Evolutionary conservation across 2,329 filamentous ascomycete genomes (phyloP), one percentile per base, ranked within the genome.

Genomic region (Colletotrichum theobromicola): DNA sequence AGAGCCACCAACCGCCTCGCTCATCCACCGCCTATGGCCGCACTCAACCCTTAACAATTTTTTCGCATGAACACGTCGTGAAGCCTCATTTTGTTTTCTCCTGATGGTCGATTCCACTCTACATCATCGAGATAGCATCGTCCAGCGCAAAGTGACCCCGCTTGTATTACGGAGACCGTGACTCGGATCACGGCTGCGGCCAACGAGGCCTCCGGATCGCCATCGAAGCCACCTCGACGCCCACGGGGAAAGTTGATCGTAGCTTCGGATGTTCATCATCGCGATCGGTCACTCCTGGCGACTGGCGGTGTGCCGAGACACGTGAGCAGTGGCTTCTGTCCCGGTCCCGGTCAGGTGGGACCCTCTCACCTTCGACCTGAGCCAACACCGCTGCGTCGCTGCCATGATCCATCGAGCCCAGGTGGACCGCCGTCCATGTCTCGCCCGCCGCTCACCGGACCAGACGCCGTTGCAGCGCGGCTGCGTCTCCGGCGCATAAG

Each of bases 291-390:
- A 30, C 62, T 74, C 61, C 62, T 67, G 57, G 6, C 42, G 72
- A 75, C 64, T 75, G 35, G 73, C 73, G 73, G 70, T 74, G 70
- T 75, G 64, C 58, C 65, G 64, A 68, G 70, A 66, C 73, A 75
- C 64, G 64, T 75, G 73, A 74, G 70, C 30, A 32, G 21, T 58
- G 34, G 55, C 63, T 72, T 61, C 70, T 70, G 58, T 70, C 64
- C 73, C 72, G 63, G 42, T 42, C 63, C 70, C 70, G 70, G 57
- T 75, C 64, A 46, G 30, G 73, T 74, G 73, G 64, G 18, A 35
- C 18, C 57, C 46, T 55, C 42, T 50, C n/a, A 50, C 42, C 42
- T 50, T 12, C 10, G 12, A 32, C 30, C 12, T 10, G 30, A 32
- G 42, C 42, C 42, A 50, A 50, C 42, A 50, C 42, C 42, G n/a